Evolutionary conservation across 768 basidiomycete genomes (phyloP).

Genomic region (Lactarius hengduanensis): DNA sequence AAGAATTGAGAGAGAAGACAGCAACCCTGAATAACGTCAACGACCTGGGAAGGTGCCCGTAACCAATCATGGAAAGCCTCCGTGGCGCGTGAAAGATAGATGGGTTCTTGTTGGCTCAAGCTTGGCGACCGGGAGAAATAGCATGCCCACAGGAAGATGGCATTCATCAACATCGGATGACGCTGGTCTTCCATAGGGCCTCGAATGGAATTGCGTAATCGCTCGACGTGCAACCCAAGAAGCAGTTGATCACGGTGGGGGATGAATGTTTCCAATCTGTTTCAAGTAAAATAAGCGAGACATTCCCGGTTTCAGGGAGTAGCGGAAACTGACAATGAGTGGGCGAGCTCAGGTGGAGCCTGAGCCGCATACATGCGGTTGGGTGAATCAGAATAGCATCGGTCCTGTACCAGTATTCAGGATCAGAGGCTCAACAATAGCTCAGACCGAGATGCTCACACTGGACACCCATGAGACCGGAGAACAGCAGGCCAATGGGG

Average conservation of each 20-base stretch:
- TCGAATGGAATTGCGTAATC: constrained; percentile 59
- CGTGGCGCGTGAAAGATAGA: constrained; percentile 64
- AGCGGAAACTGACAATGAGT: constrained; percentile 54
- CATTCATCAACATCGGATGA: constrained; percentile 75
- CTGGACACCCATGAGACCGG: constrained; percentile 22
- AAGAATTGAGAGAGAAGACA: constrained; percentile 76
- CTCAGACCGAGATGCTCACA: not conserved
- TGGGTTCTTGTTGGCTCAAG: constrained; percentile 67
- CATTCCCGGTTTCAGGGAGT: not conserved
- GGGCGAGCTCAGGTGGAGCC: constrained; percentile 57
- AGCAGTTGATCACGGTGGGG: constrained; percentile 76
- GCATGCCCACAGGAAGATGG: constrained; percentile 82
- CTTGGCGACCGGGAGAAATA: constrained; percentile 72
- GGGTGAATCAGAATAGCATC: constrained; percentile 15
- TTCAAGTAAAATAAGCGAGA: constrained; percentile 13
- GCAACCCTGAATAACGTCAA: constrained; percentile 76
- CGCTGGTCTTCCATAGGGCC: constrained; percentile 57
- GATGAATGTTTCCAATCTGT: constrained; percentile 71
- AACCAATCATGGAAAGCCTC: constrained; percentile 64
- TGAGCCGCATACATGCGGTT: constrained; percentile 41
- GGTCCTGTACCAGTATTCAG: constrained; percentile 8
- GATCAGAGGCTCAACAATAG: not conserved
- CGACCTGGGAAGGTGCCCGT: constrained; percentile 48
- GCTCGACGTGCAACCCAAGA: constrained; percentile 65
- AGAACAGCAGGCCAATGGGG: constrained; percentile 18